Conservation (phyloP, 352 stramenopile species). For the Blastocystis sp. region DNA sequence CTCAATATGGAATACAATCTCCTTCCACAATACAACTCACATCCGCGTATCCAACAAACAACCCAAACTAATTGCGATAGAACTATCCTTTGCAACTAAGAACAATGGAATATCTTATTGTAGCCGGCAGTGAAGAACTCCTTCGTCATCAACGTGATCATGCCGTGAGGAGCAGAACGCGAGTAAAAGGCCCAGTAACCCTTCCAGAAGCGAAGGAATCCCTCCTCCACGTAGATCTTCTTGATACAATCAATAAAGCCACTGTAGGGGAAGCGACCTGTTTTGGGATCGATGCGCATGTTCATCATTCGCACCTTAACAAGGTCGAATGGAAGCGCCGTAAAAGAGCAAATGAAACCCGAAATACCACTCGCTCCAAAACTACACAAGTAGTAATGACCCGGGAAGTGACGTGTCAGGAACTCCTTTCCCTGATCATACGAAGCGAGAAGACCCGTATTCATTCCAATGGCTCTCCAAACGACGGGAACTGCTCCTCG, state of each 20-base stretch:
- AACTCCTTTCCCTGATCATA: conserved; percentile 81
- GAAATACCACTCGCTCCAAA: conserved; percentile 79
- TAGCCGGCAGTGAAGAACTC: conserved; percentile 63
- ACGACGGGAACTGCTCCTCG: conserved; percentile 77
- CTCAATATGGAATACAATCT: too few relatives aligned
- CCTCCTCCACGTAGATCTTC: conserved; percentile 85
- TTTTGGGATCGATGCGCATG: conserved; percentile 79
- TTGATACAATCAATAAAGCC: conserved; percentile 82
- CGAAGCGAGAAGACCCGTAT: conserved; percentile 96
- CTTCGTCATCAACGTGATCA: conserved; percentile 95
- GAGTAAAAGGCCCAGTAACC: conserved; percentile 95
- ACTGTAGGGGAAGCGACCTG: conserved; percentile 80
- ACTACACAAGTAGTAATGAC: conserved; percentile 70
- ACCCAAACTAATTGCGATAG: background rate
- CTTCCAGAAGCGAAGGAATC: conserved; percentile 86
- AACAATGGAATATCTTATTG: conserved; percentile 8
- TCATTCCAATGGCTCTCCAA: conserved; percentile 89
- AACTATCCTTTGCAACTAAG: background rate
- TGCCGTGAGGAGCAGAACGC: conserved; percentile 91
- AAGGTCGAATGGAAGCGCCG: conserved; percentile 93
- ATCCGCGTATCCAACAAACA: conserved; percentile 26
- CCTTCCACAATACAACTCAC: too few relatives aligned
- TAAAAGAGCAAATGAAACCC: conserved; percentile 89
- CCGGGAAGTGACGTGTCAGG: background rate
- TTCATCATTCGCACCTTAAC: conserved; percentile 95